Percentiles rank a stretch among this genome's conserved stretches.
Conservation (phyloP, 2,329 filamentous ascomycete genomes). For the Alternaria conjuncta region DNA sequence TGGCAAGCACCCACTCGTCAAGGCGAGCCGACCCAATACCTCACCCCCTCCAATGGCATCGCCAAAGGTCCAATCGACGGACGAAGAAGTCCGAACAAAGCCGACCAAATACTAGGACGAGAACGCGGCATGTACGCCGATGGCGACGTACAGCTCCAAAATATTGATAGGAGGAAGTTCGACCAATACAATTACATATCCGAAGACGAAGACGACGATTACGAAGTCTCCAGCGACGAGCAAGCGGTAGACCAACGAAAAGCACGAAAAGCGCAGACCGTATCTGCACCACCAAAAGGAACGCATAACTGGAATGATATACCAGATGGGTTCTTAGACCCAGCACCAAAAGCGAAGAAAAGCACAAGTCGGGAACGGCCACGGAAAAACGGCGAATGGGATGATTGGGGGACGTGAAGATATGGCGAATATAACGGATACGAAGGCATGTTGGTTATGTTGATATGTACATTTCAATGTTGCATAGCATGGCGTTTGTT, state of each 20-base stretch:
- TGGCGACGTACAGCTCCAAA: constrained; percentile 51
- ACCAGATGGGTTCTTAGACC: constrained; percentile 52
- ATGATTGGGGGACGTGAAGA: constrained; percentile 31
- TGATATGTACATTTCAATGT: constrained; percentile 14
- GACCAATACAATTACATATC: constrained; percentile 46
- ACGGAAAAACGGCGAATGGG: constrained; percentile 38
- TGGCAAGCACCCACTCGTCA: constrained; percentile 36
- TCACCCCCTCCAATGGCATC: constrained; percentile 44
- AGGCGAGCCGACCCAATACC: constrained; percentile 41
- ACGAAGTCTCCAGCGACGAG: constrained; percentile 42
- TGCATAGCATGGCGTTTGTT: constrained; percentile 19
- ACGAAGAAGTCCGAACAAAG: constrained; percentile 49
- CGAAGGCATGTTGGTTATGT: constrained; percentile 18
- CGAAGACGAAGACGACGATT: constrained; percentile 50
- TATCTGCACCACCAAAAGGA: constrained; percentile 14
- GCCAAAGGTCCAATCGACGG: constrained; percentile 41
- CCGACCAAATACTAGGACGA: constrained; percentile 51
- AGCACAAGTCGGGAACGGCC: constrained; percentile 34
- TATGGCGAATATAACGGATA: constrained; percentile 1
- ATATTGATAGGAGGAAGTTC: constrained; percentile 47
- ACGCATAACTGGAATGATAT: constrained; percentile 58
- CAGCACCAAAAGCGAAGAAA: constrained; percentile 37
- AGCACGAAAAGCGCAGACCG: constrained; percentile 19
- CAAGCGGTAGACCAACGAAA: constrained; percentile 30
- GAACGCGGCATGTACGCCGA: constrained; percentile 46